phyloP scores from a whole-genome alignment of 306 rosid genomes.

The Echinosophora koreensis region DNA sequence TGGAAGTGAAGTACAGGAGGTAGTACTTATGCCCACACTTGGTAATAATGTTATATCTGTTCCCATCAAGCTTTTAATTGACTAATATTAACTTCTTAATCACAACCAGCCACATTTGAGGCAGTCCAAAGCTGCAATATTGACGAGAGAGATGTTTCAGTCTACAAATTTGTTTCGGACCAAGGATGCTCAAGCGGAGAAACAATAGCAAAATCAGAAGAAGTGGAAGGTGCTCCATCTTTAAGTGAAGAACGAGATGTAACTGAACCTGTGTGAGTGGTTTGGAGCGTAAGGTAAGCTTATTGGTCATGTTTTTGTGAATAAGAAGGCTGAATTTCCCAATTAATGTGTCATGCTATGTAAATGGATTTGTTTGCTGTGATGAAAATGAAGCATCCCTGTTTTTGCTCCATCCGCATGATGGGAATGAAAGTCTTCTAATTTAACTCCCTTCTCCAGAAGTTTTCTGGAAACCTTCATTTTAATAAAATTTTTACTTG shows the following conservation, averaged over 20 bases:
- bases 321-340: constrained; percentile 32
- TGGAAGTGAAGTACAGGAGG: constrained; percentile 60
- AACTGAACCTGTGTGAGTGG: constrained; percentile 63
- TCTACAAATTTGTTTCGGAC: constrained; percentile 52
- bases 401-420: neutral
- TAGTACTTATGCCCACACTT: constrained; percentile 44
- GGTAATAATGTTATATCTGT: neutral
- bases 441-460: neutral
- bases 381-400: neutral
- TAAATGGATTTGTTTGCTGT: constrained; percentile 29
- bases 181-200: constrained; percentile 64
- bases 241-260: constrained; percentile 53
- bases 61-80: constrained; percentile 21
- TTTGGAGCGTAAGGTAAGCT: constrained; percentile 81
- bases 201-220: constrained; percentile 50
- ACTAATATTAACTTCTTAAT: constrained; percentile 40
- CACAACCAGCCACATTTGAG: constrained; percentile 51
- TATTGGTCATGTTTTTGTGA: constrained; percentile 29
- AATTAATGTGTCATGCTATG: constrained; percentile 5
- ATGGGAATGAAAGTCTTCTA: neutral
- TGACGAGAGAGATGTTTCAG: constrained; percentile 57
- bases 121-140: constrained; percentile 46
- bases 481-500: neutral
- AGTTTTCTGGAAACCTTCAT: neutral
- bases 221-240: constrained; percentile 50